Percentiles rank a stretch among this genome's conserved stretches.
phyloP scores from a whole-genome alignment of 2,329 filamentous ascomycete genomes.

The Epichloe uncinata region DNA sequence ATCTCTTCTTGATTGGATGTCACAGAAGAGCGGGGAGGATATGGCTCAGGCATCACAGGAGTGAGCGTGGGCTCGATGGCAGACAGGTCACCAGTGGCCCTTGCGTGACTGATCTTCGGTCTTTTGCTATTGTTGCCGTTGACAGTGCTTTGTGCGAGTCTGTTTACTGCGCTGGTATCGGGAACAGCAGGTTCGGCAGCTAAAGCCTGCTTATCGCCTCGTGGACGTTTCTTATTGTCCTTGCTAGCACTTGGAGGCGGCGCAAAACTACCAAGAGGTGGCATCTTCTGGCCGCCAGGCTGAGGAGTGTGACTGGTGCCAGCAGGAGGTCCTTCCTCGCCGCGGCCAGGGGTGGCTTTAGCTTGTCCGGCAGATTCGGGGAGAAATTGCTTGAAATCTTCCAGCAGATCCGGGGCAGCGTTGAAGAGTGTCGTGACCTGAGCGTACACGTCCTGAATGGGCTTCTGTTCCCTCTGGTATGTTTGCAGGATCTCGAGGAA shows the following conservation, averaged over 20 bases:
- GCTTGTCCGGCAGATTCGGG: constrained; percentile 61
- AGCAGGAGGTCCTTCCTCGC: constrained; percentile 37
- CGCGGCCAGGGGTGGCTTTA: constrained; percentile 39
- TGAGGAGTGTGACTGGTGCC: constrained; percentile 42
- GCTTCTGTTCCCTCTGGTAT: constrained; percentile 94
- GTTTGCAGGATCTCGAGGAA: constrained; percentile 97
- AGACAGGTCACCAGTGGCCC: constrained; percentile 43
- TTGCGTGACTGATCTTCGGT: constrained; percentile 60
- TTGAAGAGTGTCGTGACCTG: constrained; percentile 93
- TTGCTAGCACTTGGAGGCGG: constrained; percentile 69
- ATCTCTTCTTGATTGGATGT: constrained; percentile 77
- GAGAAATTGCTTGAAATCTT: constrained; percentile 97
- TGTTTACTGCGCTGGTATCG: constrained; percentile 27
- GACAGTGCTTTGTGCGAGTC: constrained; percentile 18
- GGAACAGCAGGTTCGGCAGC: constrained; percentile 30
- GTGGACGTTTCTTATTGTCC: constrained; percentile 78
- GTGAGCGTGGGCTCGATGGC: constrained; percentile 76
- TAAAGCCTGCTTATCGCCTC: constrained; percentile 41
- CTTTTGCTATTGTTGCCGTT: constrained; percentile 40
- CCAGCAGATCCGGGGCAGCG: constrained; percentile 81
- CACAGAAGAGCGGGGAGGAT: constrained; percentile 60
- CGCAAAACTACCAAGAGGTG: constrained; percentile 89
- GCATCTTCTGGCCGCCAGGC: constrained; percentile 59
- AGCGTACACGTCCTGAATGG: constrained; percentile 94
- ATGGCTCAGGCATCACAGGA: constrained; percentile 74